These are phyloP conservation scores for Vicia faba DNA, from an alignment of 306 rosid genomes.

Conservation along the genomic window DNA sequence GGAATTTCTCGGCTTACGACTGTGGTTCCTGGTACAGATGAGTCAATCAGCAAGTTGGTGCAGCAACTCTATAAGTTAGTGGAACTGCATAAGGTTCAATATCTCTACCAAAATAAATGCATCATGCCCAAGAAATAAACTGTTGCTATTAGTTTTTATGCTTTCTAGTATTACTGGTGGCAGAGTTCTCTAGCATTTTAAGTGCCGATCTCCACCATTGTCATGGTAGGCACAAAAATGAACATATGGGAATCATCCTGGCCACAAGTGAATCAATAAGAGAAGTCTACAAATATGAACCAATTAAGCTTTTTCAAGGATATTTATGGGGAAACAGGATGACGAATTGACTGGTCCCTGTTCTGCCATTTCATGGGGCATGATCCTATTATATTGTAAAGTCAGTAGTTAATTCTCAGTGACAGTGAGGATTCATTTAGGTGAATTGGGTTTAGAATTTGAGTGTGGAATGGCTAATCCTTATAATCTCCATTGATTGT, in stretches of 20 bases:
- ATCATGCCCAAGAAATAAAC: slow-evolving; percentile 28
- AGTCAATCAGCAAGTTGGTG: slow-evolving; percentile 72
- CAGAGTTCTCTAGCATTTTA: slow-evolving; percentile 11
- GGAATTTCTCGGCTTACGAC: slow-evolving; percentile 87
- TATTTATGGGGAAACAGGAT: slow-evolving; percentile 21
- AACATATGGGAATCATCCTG: neutral
- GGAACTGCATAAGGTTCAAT: slow-evolving; percentile 67
- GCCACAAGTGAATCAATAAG: neutral
- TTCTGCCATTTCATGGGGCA: neutral
- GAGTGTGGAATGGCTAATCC: neutral
- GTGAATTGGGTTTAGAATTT: neutral
- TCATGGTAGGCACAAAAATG: slow-evolving; percentile 12
- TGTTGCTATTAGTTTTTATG: slow-evolving; percentile 15
- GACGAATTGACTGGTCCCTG: slow-evolving; percentile 7
- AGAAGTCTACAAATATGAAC: slow-evolving; percentile 11
- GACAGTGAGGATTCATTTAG: neutral
- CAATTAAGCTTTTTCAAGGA: slow-evolving; percentile 12
- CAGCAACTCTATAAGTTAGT: slow-evolving; percentile 80
- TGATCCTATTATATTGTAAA: slow-evolving; percentile 3
- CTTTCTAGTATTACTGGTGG: slow-evolving; percentile 14
- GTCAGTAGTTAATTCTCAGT: neutral
- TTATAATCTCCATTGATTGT: slow-evolving; percentile 20
- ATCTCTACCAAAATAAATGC: slow-evolving; percentile 35
- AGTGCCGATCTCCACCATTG: slow-evolving; percentile 15
- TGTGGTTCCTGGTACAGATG: slow-evolving; percentile 88